Evolutionary conservation across 345 rosid species (phyloP).

Genomic region (Excoecaria agallocha): DNA sequence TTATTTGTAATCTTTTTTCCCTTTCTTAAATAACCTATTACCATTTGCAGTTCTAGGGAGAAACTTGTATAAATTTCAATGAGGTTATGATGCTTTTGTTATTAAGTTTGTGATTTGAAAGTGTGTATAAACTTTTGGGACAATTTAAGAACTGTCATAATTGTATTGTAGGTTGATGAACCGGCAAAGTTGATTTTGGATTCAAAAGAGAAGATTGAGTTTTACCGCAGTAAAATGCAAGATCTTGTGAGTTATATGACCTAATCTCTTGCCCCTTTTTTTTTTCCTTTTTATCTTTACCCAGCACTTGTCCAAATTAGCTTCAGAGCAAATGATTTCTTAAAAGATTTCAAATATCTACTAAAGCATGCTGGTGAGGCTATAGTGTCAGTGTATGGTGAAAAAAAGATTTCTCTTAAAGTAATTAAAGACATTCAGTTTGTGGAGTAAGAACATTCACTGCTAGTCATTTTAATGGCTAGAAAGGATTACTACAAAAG

Average conservation of each 20-base stretch:
- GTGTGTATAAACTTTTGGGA: neutral
- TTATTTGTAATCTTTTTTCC: neutral
- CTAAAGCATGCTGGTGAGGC: neutral
- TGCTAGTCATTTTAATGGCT: neutral
- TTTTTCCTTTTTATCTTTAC: neutral
- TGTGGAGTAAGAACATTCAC: neutral
- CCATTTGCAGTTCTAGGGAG: neutral
- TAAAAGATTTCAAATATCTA: neutral
- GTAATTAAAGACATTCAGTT: neutral
- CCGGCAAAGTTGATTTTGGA: constrained; percentile 66
- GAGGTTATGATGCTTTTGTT: neutral
- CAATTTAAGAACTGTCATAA: neutral
- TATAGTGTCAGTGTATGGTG: neutral
- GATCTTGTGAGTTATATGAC: constrained; percentile 72
- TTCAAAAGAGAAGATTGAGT: constrained; percentile 90
- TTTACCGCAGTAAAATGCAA: constrained; percentile 90
- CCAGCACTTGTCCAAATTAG: neutral
- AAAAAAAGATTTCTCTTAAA: neutral
- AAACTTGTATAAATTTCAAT: neutral
- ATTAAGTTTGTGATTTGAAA: neutral
- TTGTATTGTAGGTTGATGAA: constrained; percentile 48
- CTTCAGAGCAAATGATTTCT: neutral
- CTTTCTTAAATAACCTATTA: neutral
- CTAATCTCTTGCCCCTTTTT: neutral
- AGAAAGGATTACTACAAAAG: neutral